Base-by-base conservation (phyloP, 805 yeast genomes). In the Kodamaea nitidulidarum region DNA sequence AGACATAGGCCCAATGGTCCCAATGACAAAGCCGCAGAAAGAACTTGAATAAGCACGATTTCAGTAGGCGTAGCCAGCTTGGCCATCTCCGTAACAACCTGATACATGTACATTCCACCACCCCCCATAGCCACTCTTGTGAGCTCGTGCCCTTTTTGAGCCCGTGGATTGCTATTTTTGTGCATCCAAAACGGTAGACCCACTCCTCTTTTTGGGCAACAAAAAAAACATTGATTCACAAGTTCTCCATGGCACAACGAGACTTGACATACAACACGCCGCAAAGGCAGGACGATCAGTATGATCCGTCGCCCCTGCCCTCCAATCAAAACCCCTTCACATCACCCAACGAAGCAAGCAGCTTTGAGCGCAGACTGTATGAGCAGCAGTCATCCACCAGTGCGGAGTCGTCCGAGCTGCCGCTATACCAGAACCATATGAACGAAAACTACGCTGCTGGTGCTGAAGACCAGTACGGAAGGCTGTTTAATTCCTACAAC, bases 401-500 rank as follows among this genome's bases (percentile, higher is more conserved):
- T 8, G 39, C 38, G 16, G 35, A 28, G 22, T 38, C 36, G 2
- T 14, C 41, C 9, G 41, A 28, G 7, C 29, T 26, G 12, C 34
- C 18, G 15, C 21, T 30, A 20, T 37, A 38, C 28, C 28, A 21
- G 21, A 32, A 38, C 33, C 36, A 38, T 28, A 38, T 38, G 33
- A 33, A 32, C 26, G 41, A 38, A n/a, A 38, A 25, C 17, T 33
- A 32, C 28, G 20, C 27, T 4, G 30, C 25, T 6, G 32, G 32
- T 40, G 45, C 32, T 40, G 51, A 50, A 36, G 51, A 52, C 21
- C 56, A 55, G 33, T 58, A 56, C 40, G 63, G 64, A 5, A 54
- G 61, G 21, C 70, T 71, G 20, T 71, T 61, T 46, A 60, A 65
- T 35, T 65, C 62, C 22, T 68, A 67, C 50, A 69, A 71, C 52